Conservation (phyloP, 805 yeast genomes). For the Tetrapisispora nanseiensis region DNA sequence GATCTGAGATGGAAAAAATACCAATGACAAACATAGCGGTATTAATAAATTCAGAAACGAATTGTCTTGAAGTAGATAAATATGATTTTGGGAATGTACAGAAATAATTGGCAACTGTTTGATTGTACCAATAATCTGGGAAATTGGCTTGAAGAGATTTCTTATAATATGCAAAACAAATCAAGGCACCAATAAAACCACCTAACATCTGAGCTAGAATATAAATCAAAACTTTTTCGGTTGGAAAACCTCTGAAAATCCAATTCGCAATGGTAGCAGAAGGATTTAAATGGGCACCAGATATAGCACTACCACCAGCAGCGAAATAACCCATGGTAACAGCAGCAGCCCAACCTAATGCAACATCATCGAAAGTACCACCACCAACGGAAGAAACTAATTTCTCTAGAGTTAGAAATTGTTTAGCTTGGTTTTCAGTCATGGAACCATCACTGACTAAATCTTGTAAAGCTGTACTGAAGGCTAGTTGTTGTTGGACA, state of each 20-base stretch:
- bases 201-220: conserved; percentile 41
- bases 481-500: conserved; percentile 13
- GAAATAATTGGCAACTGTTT: conserved; percentile 35
- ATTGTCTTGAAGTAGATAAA: conserved; percentile 35
- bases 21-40: conserved; percentile 38
- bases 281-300: conserved; percentile 52
- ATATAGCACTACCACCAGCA: conserved; percentile 41
- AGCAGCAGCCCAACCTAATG: conserved; percentile 46
- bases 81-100: conserved; percentile 37
- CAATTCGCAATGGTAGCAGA: conserved; percentile 41
- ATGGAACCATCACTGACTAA: conserved; percentile 1
- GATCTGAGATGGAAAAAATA: conserved; percentile 43
- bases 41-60: conserved; percentile 39
- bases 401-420: conserved; percentile 6
- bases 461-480: conserved; percentile 2
- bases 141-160: conserved; percentile 26
- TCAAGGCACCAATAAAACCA: conserved; percentile 37
- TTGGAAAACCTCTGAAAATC: conserved; percentile 42
- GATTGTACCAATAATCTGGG: conserved; percentile 21
- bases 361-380: conserved; percentile 36
- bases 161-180: conserved; percentile 38
- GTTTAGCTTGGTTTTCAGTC: conserved; percentile 4
- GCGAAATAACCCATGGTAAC: conserved; percentile 42
- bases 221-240: conserved; percentile 38
- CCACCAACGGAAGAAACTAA: conserved; percentile 13